Evolutionary conservation across 1,284 basidiomycete species (phyloP).

Genomic region (Agroathelia rolfsii): DNA sequence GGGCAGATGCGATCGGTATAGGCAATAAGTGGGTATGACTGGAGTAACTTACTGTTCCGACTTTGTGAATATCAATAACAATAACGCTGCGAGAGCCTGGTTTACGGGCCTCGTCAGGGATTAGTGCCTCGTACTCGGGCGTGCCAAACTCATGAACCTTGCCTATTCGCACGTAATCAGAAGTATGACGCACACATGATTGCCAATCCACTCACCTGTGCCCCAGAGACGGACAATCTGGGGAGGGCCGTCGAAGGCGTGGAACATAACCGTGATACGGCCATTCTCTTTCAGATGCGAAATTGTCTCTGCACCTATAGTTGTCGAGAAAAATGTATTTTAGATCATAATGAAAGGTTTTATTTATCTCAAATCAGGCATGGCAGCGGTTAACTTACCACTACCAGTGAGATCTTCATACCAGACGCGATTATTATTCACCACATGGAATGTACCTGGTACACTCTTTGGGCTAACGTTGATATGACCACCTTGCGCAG

Average conservation of each 20-base stretch:
- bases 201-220: constrained; percentile 27
- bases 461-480: constrained; percentile 46
- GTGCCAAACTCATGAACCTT: constrained; percentile 40
- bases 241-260: constrained; percentile 39
- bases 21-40: constrained; percentile 1
- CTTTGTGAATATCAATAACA: constrained; percentile 38
- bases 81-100: constrained; percentile 43
- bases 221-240: constrained; percentile 43
- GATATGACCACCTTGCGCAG: constrained; percentile 37
- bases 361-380: too few species aligned
- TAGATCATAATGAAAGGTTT: background rate
- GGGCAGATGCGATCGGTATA: background rate
- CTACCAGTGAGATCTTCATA: constrained; percentile 52
- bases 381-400: constrained; percentile 24
- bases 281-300: constrained; percentile 49
- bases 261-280: constrained; percentile 45
- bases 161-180: constrained; percentile 21
- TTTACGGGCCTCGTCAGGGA: constrained; percentile 30
- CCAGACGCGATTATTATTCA: constrained; percentile 40
- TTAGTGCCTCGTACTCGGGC: constrained; percentile 35
- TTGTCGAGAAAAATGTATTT: background rate
- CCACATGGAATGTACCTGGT: constrained; percentile 38
- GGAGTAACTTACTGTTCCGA: constrained; percentile 31
- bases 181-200: constrained; percentile 2
- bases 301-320: constrained; percentile 47